Evolutionary conservation across 352 stramenopile genomes (phyloP).

Genomic region (Pythium sp.): DNA sequence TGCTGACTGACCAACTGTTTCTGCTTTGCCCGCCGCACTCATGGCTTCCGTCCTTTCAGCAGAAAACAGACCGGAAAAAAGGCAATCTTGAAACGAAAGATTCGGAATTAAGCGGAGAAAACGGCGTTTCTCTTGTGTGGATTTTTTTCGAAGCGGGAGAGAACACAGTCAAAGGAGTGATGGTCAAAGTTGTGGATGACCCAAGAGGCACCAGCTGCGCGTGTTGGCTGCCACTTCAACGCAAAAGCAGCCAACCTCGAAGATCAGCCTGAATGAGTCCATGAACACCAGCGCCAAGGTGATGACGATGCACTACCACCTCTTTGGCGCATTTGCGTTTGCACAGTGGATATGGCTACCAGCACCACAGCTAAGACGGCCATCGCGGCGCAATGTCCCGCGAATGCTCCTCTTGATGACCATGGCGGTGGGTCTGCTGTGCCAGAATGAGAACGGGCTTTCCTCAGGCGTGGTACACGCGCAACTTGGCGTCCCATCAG

Average conservation of each 20-base stretch:
- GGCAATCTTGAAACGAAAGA: constrained; percentile 19
- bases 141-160: constrained; percentile 9
- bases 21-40: background rate
- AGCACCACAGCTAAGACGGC: background rate
- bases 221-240: background rate
- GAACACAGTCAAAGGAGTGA: background rate
- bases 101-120: constrained; percentile 13
- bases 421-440: background rate
- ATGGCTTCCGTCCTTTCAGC: constrained; percentile 6
- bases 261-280: background rate
- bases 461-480: constrained; percentile 10
- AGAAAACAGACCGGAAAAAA: background rate
- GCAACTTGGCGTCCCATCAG: constrained; percentile 52
- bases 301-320: background rate
- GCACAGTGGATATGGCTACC: background rate
- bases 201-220: background rate
- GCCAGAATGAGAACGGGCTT: background rate
- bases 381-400: background rate
- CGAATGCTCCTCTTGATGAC: background rate
- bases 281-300: background rate
- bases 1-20: constrained; percentile 5
- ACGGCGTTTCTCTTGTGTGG: constrained; percentile 8
- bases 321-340: background rate
- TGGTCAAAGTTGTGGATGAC: background rate
- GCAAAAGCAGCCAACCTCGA: background rate